Percentiles rank a stretch among this genome's conserved stretches.
Evolutionary conservation across 2,329 filamentous ascomycete species (phyloP).

Genomic region (Clonostachys sp.): DNA sequence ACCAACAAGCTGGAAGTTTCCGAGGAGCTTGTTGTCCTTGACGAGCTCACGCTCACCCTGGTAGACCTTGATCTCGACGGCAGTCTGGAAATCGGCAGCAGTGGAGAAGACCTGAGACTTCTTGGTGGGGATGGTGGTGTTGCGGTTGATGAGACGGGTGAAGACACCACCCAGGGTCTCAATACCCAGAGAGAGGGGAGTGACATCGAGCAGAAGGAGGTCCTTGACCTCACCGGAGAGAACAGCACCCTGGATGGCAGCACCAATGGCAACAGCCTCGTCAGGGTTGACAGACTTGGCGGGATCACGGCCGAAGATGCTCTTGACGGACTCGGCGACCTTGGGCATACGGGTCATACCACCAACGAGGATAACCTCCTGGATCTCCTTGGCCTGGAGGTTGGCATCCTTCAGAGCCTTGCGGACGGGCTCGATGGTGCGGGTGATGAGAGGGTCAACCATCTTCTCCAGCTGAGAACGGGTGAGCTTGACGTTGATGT

Average conservation of each 20-base stretch:
- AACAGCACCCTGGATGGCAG: slow-evolving; percentile 94
- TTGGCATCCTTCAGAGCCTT: slow-evolving; percentile 96
- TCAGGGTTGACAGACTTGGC: slow-evolving; percentile 99
- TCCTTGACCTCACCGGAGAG: slow-evolving; percentile 96
- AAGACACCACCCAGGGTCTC: slow-evolving; percentile 98
- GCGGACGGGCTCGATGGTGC: slow-evolving; percentile 87
- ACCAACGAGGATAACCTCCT: slow-evolving; percentile 96
- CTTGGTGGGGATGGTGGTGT: slow-evolving; percentile 99
- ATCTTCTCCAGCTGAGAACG: slow-evolving; percentile 90
- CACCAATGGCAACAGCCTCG: slow-evolving; percentile 96
- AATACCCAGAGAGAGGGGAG: slow-evolving; percentile 93
- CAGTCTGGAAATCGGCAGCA: slow-evolving; percentile 95
- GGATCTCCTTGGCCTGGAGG: slow-evolving; percentile 87
- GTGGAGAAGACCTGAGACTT: slow-evolving; percentile 99
- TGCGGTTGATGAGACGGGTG: slow-evolving; percentile 96
- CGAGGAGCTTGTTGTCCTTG: slow-evolving; percentile 95
- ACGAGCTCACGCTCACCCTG: slow-evolving; percentile 99
- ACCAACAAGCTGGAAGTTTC: slow-evolving; percentile 98
- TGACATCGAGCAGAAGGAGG: slow-evolving; percentile 91
- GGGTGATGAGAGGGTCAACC: slow-evolving; percentile 82
- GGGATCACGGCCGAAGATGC: slow-evolving; percentile 91
- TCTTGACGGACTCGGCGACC: slow-evolving; percentile 93
- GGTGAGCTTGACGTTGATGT: slow-evolving; percentile 95
- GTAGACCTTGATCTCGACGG: slow-evolving; percentile 99
- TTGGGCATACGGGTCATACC: slow-evolving; percentile 99